Conservation (phyloP, 2,329 filamentous ascomycete species). For the Microcyclospora pomicola region DNA sequence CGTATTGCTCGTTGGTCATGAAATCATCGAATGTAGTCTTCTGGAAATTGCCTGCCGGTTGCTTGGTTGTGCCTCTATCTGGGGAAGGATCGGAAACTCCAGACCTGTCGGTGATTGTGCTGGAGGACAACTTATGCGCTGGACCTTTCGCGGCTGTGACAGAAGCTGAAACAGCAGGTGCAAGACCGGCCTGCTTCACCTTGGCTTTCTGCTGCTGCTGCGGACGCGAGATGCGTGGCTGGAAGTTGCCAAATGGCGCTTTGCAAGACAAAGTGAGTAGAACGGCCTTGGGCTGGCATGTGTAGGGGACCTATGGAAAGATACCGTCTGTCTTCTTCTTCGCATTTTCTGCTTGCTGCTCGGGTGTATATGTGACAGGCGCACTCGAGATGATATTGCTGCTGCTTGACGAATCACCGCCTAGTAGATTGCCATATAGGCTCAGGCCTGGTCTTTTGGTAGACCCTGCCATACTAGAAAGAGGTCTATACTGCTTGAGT, state of each 20-base stretch:
- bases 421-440: slow-evolving; percentile 66
- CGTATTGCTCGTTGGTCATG: slow-evolving; percentile 70
- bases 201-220: too few relatives aligned
- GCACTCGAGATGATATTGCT: slow-evolving; percentile 61
- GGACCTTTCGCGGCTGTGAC: slow-evolving; percentile 58
- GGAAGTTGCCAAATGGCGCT: too few relatives aligned
- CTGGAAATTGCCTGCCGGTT: slow-evolving; percentile 23
- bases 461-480: slow-evolving; percentile 10
- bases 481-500: too few relatives aligned
- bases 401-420: slow-evolving; percentile 32
- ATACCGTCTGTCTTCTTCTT: slow-evolving; percentile 50
- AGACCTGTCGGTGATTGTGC: slow-evolving; percentile 49
- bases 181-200: not conserved
- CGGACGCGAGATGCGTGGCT: too few relatives aligned
- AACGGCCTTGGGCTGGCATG: slow-evolving; percentile 24
- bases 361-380: slow-evolving; percentile 53
- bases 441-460: slow-evolving; percentile 16
- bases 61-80: slow-evolving; percentile 9
- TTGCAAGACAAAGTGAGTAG: slow-evolving; percentile 29
- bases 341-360: slow-evolving; percentile 32
- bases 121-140: slow-evolving; percentile 70
- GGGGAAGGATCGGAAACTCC: slow-evolving; percentile 20
- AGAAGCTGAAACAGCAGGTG: slow-evolving; percentile 9
- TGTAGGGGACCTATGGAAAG: slow-evolving; percentile 20
- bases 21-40: slow-evolving; percentile 62